Base-by-base conservation (phyloP, 1,284 basidiomycete genomes). In the Anthracocystis walkeri region DNA sequence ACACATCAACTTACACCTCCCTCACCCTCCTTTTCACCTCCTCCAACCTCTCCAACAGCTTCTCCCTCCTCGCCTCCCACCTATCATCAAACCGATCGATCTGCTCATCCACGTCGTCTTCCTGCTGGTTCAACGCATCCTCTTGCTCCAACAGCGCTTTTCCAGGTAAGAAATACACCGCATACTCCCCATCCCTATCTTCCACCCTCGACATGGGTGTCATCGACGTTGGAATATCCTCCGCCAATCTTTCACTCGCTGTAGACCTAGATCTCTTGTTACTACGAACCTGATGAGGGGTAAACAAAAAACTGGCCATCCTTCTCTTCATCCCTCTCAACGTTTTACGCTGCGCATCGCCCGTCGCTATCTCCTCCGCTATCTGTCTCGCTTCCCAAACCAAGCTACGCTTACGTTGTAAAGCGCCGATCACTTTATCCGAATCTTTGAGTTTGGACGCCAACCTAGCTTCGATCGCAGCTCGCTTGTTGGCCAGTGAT, bases 71-170 rank as follows among this genome's bases (percentile, higher is more conserved):
- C 3, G 27, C 50, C 1, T 58, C 57, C 60, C 64, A 71, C 7
- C 2, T 29, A 25, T 74, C 71, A 42, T 75, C 67, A 12, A 54
- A 56, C 0, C 14, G 5, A 48, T 68, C 75, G 40, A 74, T 73
- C 33, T 55, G 16, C 10, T 74, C 75, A n/a, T 75, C 75, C 3
- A 71, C 71, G 0, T 40, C n/a, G 23, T 77, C 75, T 48, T 75
- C 71, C 56, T 77, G 65, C 1, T 50, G 40, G 42, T 77, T 73
- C 35, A 74, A 33, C 21, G 18, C 4, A 16, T 77, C 75, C 42
- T 77, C 75, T 33, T 77, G 74, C 12, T 60, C 54, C 1, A 65
- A 68, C 2, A 68, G 31, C 12, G 66, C 65, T 25, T 69, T 69
- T 0, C 51, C 58, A 0, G 74, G 74, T 12, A 72, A 44, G 25